Evolutionary conservation across 2,329 filamentous ascomycete genomes (phyloP).

Genomic region (Elsinoe arachidis): DNA sequence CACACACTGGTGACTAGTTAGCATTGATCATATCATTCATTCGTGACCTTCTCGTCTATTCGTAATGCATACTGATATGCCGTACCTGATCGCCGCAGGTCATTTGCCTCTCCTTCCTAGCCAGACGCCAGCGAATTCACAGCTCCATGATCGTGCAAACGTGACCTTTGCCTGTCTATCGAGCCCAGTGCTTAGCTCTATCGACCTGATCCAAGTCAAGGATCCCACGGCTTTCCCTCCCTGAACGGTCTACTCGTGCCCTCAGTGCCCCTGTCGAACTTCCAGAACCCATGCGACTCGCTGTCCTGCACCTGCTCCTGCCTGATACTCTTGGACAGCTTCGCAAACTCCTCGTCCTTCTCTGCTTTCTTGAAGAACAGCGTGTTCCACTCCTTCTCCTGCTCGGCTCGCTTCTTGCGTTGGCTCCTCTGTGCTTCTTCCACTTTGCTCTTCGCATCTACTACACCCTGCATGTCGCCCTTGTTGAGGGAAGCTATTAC

Average conservation of each 20-base stretch:
- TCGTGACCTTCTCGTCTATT: background rate
- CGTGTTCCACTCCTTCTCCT: slow-evolving; percentile 30
- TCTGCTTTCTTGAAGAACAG: slow-evolving; percentile 34
- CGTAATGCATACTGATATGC: background rate
- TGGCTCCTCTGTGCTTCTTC: slow-evolving; percentile 12
- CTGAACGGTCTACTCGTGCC: slow-evolving; percentile 2
- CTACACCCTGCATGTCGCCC: slow-evolving; percentile 34
- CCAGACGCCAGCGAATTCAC: background rate
- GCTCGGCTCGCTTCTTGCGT: slow-evolving; percentile 18
- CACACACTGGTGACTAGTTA: background rate
- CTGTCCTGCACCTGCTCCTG: slow-evolving; percentile 41
- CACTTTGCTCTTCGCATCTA: slow-evolving; percentile 26
- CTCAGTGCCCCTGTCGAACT: slow-evolving; percentile 42
- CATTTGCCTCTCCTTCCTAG: background rate
- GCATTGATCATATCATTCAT: background rate
- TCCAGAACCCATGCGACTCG: slow-evolving; percentile 61
- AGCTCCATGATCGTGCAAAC: too few species aligned
- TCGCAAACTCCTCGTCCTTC: slow-evolving; percentile 23
- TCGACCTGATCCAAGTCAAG: background rate
- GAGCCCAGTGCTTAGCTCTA: too few species aligned
- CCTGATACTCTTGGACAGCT: slow-evolving; percentile 26
- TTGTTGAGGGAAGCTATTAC: slow-evolving; percentile 32
- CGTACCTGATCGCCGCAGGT: background rate
- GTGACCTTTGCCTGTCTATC: too few species aligned
- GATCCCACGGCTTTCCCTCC: slow-evolving; percentile 12